Base-by-base conservation (phyloP, 2,329 filamentous ascomycete species). In the Berkeleyomyces rouxiae region DNA sequence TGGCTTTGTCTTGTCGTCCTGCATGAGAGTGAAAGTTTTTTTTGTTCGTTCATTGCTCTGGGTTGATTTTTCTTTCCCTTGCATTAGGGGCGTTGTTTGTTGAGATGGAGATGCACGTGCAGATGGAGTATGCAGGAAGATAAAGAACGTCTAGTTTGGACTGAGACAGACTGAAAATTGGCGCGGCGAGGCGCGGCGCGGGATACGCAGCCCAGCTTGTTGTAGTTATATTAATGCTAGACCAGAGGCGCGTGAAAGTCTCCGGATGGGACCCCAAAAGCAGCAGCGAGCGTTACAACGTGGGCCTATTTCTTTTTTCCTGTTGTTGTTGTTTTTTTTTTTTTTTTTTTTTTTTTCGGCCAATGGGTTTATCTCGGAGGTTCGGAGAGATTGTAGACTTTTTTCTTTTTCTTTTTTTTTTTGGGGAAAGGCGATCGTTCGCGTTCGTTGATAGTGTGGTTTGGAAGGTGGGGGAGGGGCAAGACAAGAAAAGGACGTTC, bases 301-400 rank as follows among this genome's bases (percentile, higher is more conserved):
- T 23, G 23, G 23, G 23, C 23, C 23, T 23, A 2, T 23, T 23
- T 23, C 23, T 23, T 23, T 23, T 23, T 23, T 23, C 23, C 23
- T 1, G 23, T 23, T 2, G 23, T 23, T 23, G 23, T 23, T n/a
- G n/a, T n/a, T n/a, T n/a, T n/a, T n/a, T n/a, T n/a, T n/a, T 7
- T 43, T 10, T 10, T 7, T 2, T 7, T 3, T 43, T 43, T 31
- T 13, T 31, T 10, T 9, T 33, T 33, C 10, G 36, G 23, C 11
- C 40, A 10, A 7, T 7, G 31, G 58, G 1, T 2, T 37, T 62
- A 64, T 43, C 46, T 65, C 62, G 63, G 59, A 64, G 55, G 40
- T 43, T 40, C 55, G 55, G 40, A 44, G 55, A 58, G 40, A 40
- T 23, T 23, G 23, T 16, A 42, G 39, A 58, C 1, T 31, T 58